Evolutionary conservation across 176 grass and related monocot species (phyloP).

Genomic region (Oropetium thomaeum): DNA sequence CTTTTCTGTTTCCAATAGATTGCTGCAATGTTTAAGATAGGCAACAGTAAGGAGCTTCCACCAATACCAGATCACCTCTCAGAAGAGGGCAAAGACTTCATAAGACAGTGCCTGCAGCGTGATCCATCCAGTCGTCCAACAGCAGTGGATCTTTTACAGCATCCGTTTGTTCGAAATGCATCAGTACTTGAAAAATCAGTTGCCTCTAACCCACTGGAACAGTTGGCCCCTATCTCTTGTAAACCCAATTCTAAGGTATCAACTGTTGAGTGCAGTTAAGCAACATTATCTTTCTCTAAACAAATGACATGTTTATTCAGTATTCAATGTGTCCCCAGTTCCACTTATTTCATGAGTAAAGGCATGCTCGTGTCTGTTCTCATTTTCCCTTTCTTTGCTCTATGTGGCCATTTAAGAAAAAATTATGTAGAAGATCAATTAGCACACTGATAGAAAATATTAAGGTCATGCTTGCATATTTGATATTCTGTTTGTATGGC

Average conservation of each 20-base stretch:
- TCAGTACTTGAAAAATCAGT: constrained; percentile 56
- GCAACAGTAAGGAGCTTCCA: constrained; percentile 94
- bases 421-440: constrained; percentile 6
- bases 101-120: constrained; percentile 73
- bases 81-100: constrained; percentile 83
- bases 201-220: constrained; percentile 51
- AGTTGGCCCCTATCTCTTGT: constrained; percentile 44
- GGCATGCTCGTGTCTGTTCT: too few relatives aligned
- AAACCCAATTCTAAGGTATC: constrained; percentile 55
- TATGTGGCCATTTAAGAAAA: background rate
- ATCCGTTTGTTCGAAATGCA: constrained; percentile 85
- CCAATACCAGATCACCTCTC: constrained; percentile 90
- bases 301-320: constrained; percentile 8
- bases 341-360: constrained; percentile 14
- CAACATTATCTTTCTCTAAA: constrained; percentile 19
- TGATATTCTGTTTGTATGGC: constrained; percentile 11
- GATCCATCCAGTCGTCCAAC: constrained; percentile 78
- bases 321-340: background rate
- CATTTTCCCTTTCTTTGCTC: background rate
- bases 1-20: constrained; percentile 52
- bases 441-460: constrained; percentile 5
- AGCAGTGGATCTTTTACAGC: constrained; percentile 85
- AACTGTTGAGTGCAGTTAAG: constrained; percentile 20
- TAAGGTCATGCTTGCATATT: background rate
- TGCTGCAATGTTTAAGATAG: constrained; percentile 98